A percentile compares a stretch with the other conserved stretches of the same genome.
Evolutionary conservation across 2,329 filamentous ascomycete genomes (phyloP).

Genomic region (Beauveria asiatica): DNA sequence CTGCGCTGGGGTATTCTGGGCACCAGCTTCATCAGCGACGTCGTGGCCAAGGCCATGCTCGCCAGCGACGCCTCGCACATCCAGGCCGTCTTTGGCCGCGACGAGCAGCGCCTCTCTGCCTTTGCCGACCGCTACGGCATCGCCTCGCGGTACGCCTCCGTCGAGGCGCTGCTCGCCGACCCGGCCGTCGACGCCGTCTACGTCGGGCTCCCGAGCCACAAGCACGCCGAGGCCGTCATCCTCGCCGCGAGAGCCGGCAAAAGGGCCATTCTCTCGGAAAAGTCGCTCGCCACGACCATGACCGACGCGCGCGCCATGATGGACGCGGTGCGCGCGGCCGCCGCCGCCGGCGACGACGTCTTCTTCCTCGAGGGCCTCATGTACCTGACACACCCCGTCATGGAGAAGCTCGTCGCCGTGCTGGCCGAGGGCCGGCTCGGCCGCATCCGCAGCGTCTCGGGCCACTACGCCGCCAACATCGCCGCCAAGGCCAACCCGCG

Average conservation of each 20-base stretch:
- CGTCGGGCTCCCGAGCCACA: constrained; percentile 20
- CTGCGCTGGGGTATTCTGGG: constrained; percentile 22
- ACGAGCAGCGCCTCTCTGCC: constrained; percentile 16
- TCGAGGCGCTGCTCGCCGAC: constrained; percentile 18
- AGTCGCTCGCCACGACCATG: constrained; percentile 21
- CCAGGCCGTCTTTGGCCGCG: constrained; percentile 20
- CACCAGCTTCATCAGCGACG: constrained; percentile 22
- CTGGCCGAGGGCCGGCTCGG: constrained; percentile 17
- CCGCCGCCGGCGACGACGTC: constrained; percentile 5
- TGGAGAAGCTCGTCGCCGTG: constrained; percentile 17
- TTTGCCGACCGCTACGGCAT: constrained; percentile 20
- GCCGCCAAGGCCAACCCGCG: constrained; percentile 20
- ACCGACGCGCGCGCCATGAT: constrained; percentile 18
- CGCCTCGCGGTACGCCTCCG: constrained; percentile 13
- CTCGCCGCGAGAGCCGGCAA: constrained; percentile 17
- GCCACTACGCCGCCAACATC: constrained; percentile 21
- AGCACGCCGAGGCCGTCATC: constrained; percentile 19
- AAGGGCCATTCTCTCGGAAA: constrained; percentile 20
- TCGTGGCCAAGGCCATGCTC: constrained; percentile 17
- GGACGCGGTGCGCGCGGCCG: constrained; percentile 13
- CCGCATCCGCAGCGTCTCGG: constrained; percentile 16
- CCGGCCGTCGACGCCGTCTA: constrained; percentile 20
- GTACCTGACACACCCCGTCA: constrained; percentile 20
- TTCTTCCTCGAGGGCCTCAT: constrained; percentile 23
- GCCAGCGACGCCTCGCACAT: constrained; percentile 17